phyloP scores from a whole-genome alignment of 2,329 filamentous ascomycete species.

The Scytalidium lignicola region DNA sequence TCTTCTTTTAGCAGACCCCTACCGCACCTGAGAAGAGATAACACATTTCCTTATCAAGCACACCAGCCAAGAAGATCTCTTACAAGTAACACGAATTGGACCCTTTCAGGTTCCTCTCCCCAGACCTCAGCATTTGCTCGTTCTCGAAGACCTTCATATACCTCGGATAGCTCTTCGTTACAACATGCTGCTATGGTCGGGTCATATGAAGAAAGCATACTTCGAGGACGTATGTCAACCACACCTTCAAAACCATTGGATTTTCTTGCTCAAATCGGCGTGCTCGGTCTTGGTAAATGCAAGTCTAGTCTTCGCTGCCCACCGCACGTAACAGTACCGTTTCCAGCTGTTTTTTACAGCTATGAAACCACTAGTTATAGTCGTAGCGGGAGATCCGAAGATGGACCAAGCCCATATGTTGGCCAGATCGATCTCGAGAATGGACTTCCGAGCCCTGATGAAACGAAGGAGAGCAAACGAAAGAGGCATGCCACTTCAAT shows the following conservation, averaged over 20 bases:
- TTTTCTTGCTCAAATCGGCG: slow-evolving; percentile 92
- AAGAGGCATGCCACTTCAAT: slow-evolving; percentile 23
- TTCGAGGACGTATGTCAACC: slow-evolving; percentile 94
- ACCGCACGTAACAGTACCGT: slow-evolving; percentile 82
- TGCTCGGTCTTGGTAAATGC: slow-evolving; percentile 83
- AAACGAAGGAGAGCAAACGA: slow-evolving; percentile 35
- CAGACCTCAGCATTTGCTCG: slow-evolving; percentile 47
- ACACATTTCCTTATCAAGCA: slow-evolving; percentile 66
- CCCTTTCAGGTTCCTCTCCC: slow-evolving; percentile 35
- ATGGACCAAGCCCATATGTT: slow-evolving; percentile 93
- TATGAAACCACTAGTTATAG: slow-evolving; percentile 67
- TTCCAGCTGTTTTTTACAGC: slow-evolving; percentile 94
- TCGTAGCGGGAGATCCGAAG: slow-evolving; percentile 57
- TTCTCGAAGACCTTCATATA: slow-evolving; percentile 63
- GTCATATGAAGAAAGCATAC: slow-evolving; percentile 94
- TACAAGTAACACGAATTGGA: slow-evolving; percentile 48
- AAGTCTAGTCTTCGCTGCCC: slow-evolving; percentile 81
- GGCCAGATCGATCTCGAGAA: slow-evolving; percentile 90
- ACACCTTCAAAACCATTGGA: slow-evolving; percentile 88
- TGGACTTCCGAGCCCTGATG: slow-evolving; percentile 52
- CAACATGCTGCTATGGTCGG: slow-evolving; percentile 95
- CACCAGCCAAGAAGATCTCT: slow-evolving; percentile 75
- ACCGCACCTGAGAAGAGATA: slow-evolving; percentile 51
- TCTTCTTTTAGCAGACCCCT: slow-evolving; percentile 39
- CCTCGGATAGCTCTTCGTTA: slow-evolving; percentile 69